These are phyloP conservation scores for Wickerhamiella azymoides DNA, from an alignment of 805 yeast species.

Conservation along the genomic window DNA sequence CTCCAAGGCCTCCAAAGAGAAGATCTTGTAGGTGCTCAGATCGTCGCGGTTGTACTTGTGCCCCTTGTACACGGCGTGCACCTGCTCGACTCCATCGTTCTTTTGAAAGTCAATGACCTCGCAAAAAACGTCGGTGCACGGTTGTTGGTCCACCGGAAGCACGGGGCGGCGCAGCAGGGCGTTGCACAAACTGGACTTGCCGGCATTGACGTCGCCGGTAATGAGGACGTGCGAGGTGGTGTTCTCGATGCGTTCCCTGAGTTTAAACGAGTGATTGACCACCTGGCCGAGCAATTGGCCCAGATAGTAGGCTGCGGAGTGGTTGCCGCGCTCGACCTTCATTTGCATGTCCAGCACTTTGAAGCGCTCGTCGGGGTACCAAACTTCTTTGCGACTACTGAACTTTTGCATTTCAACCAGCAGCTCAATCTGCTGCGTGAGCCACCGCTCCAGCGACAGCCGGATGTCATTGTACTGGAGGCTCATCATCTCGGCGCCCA, in stretches of 20 bases:
- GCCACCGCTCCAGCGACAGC: slow-evolving; percentile 40
- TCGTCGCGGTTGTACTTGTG: slow-evolving; percentile 37
- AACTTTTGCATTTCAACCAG: slow-evolving; percentile 21
- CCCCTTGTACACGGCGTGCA: slow-evolving; percentile 63
- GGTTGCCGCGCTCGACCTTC: slow-evolving; percentile 41
- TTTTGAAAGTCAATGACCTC: slow-evolving; percentile 79
- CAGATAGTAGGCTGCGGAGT: slow-evolving; percentile 54
- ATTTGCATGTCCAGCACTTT: slow-evolving; percentile 42
- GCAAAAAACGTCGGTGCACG: slow-evolving; percentile 91
- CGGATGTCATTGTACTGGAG: slow-evolving; percentile 64
- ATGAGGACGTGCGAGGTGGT: slow-evolving; percentile 87
- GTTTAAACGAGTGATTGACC: slow-evolving; percentile 49
- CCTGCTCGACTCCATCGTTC: slow-evolving; percentile 69
- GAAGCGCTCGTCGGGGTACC: slow-evolving; percentile 26
- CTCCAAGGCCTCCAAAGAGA: slow-evolving; percentile 42
- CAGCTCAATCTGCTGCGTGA: slow-evolving; percentile 19
- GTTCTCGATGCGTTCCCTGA: slow-evolving; percentile 77
- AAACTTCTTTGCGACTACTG: slow-evolving; percentile 2
- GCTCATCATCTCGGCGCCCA: slow-evolving; percentile 51
- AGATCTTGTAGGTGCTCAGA: slow-evolving; percentile 49
- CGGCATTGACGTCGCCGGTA: slow-evolving; percentile 94
- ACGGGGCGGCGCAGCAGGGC: slow-evolving; percentile 64
- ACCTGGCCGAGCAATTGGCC: slow-evolving; percentile 55
- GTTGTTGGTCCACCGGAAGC: slow-evolving; percentile 94
- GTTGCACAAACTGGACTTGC: slow-evolving; percentile 91